These are phyloP conservation scores for Asterophora parasitica DNA, from an alignment of 768 basidiomycete genomes.

Conservation along the genomic window DNA sequence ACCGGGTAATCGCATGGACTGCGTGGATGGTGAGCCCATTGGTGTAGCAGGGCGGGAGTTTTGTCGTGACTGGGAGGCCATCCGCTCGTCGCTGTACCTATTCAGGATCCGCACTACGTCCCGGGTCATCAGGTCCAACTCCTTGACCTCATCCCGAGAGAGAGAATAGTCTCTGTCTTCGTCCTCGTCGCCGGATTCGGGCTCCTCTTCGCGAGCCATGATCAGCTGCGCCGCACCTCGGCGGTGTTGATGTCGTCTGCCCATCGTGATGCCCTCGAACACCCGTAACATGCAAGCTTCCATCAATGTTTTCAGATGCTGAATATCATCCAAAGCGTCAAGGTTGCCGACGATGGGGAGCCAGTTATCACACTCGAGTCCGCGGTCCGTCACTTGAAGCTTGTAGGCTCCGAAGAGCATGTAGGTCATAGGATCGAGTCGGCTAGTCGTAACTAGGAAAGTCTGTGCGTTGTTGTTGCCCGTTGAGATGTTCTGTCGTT, in stretches of 20 bases:
- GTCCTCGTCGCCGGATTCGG: constrained; percentile 59
- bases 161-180: constrained; percentile 49
- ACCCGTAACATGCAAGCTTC: constrained; percentile 85
- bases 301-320: constrained; percentile 72
- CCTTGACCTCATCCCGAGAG: constrained; percentile 63
- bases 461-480: constrained; percentile 49
- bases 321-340: constrained; percentile 76
- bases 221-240: constrained; percentile 26
- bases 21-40: constrained; percentile 44
- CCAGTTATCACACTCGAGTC: constrained; percentile 89
- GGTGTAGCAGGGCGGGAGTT: constrained; percentile 70
- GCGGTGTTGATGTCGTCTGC: constrained; percentile 26
- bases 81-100: constrained; percentile 62
- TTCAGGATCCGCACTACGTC: constrained; percentile 73
- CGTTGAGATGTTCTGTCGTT: constrained; percentile 67
- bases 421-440: constrained; percentile 84
- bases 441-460: constrained; percentile 75
- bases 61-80: constrained; percentile 48
- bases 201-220: constrained; percentile 42
- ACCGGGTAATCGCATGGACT: constrained; percentile 30
- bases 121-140: constrained; percentile 69
- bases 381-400: constrained; percentile 61
- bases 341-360: constrained; percentile 74
- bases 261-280: constrained; percentile 75
- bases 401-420: constrained; percentile 87